Percentiles rank a stretch among this genome's conserved stretches.
phyloP scores from a whole-genome alignment of 768 basidiomycete genomes.

The Trametes punicea region DNA sequence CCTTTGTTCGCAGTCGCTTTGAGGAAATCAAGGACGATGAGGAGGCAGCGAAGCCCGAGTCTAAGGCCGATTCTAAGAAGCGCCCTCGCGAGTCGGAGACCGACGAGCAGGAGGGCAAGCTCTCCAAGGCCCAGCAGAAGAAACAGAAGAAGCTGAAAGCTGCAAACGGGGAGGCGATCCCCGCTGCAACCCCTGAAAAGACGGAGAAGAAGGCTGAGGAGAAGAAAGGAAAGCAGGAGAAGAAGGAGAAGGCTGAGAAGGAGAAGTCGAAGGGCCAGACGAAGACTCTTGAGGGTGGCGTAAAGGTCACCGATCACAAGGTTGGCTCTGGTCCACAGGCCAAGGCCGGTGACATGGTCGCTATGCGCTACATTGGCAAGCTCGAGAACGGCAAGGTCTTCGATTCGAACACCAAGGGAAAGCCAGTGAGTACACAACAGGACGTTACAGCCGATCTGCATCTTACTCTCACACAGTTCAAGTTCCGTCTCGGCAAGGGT shows the following conservation, averaged over 20 bases:
- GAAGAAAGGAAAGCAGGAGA: constrained; percentile 32
- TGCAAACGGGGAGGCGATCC: constrained; percentile 45
- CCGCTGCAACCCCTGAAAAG: constrained; percentile 31
- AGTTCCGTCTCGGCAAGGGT: constrained; percentile 77
- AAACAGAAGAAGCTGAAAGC: constrained; percentile 74
- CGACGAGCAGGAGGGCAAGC: constrained; percentile 36
- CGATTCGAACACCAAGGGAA: constrained; percentile 80
- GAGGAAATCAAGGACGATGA: constrained; percentile 59
- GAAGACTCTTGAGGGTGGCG: constrained; percentile 40
- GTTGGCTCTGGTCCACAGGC: constrained; percentile 81
- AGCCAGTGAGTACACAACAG: constrained; percentile 70
- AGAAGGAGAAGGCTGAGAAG: constrained; percentile 32
- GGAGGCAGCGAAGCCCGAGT: constrained; percentile 2
- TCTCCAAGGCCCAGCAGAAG: constrained; percentile 58
- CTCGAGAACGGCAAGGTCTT: constrained; percentile 71
- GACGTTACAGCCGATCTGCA: neutral
- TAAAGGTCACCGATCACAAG: constrained; percentile 75
- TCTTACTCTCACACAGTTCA: constrained; percentile 45
- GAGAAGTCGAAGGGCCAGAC: constrained; percentile 28
- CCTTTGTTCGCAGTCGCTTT: constrained; percentile 51
- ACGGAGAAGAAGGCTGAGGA: constrained; percentile 33
- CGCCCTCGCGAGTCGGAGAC: constrained; percentile 62
- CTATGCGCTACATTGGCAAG: constrained; percentile 94
- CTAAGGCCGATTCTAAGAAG: constrained; percentile 42
- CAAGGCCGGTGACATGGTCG: constrained; percentile 79